Percentiles rank a stretch among this genome's conserved stretches.
Conservation (phyloP, 768 basidiomycete genomes). For the Pleurotus citrinopileatus region DNA sequence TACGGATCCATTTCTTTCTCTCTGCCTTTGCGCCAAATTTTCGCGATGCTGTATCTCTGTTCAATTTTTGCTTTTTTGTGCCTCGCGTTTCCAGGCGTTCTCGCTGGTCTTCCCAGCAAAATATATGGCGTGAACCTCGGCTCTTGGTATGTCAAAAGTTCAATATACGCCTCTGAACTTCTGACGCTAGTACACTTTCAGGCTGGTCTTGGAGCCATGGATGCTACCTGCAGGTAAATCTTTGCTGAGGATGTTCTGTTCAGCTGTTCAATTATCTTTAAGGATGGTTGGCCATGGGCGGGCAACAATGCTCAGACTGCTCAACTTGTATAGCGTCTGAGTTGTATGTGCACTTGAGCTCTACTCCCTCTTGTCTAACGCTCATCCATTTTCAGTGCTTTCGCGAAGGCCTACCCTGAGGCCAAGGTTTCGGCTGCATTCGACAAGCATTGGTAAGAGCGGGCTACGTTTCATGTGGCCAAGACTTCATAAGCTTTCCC, state of each 20-base stretch:
- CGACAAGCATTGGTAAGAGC: conserved; percentile 56
- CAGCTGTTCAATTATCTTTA: conserved; percentile 5
- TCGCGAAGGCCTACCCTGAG: conserved; percentile 56
- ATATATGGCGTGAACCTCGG: conserved; percentile 65
- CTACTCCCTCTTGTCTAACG: background rate
- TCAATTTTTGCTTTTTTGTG: background rate
- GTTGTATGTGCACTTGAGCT: conserved; percentile 41
- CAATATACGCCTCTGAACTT: background rate
- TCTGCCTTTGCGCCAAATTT: background rate
- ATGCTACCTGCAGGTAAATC: conserved; percentile 66
- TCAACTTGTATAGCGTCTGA: conserved; percentile 63
- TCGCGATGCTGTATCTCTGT: background rate
- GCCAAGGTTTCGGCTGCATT: conserved; percentile 54
- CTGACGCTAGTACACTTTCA: conserved; percentile 22
- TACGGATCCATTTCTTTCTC: background rate
- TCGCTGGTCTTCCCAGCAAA: conserved; percentile 21
- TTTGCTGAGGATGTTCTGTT: no score
- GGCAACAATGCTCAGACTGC: conserved; percentile 57
- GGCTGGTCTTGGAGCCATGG: conserved; percentile 80
- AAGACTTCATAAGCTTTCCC: background rate
- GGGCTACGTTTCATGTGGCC: background rate
- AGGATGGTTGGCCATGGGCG: conserved; percentile 80
- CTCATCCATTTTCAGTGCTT: conserved; percentile 37
- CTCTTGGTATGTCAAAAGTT: conserved; percentile 43
- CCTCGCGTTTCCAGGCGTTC: conserved; percentile 9